Base-by-base conservation (phyloP, 1,139 yeast species). In the Arxiozyma heterogenica region DNA sequence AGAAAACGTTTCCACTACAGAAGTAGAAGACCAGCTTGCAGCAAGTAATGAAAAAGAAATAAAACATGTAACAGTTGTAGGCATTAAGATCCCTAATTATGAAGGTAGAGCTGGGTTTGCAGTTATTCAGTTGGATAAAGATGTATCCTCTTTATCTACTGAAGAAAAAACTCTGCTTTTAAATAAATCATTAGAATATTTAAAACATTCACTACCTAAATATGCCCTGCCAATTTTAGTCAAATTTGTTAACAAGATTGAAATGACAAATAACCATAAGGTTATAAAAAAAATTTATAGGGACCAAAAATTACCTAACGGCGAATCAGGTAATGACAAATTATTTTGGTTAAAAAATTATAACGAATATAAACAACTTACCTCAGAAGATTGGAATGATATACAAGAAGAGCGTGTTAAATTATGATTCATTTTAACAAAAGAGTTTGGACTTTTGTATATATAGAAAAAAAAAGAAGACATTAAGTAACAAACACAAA, bases 91-190 rank as follows among this genome's bases (percentile, higher is more conserved):
- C 22, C 95, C 95, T 9, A 78, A 83, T 55, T 95, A 90, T 65
- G 98, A 91, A 71, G 98, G 98, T 51, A 79, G 97, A 63, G 96
- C 97, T 12, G 98, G 98, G 0, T 88, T 80, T 68, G 96, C 95
- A 0, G 86, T 89, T 4, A 68, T 90, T 22, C 84, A 84, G 64
- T 79, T 84, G 1, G 64, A 67, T 20, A 76, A 75, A 12, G 72
- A 69, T 44, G 61, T 66, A 4, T 55, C 58, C 2, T 61, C 62
- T 25, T 64, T 68, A 46, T 52, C 61, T 1, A 76, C 74, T 30
- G 65, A 74, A 9, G 71, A 74, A 55, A 65, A 64, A 21, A 66
- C 70, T 1, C 52, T 56, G 1, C 22, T 71, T 20, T 63, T 79
- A 39, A 61, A 70, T n/a, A 60, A 59, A 20, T 62, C 80, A 45